Conservation (phyloP, 371 early-diverging fungal species). For the Conidiobolus coronatus region DNA sequence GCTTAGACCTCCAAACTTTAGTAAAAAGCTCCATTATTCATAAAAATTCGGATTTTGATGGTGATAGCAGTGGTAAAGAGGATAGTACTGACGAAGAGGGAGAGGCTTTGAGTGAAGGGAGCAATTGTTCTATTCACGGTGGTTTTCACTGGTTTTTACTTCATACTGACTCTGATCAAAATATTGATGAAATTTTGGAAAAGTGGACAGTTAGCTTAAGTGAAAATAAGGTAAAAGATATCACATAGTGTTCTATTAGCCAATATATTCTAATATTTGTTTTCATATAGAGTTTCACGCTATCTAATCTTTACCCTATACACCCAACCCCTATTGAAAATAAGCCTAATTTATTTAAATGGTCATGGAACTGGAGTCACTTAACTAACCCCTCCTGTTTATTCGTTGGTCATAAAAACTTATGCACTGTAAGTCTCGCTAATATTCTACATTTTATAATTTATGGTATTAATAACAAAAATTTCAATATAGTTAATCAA, state of each 20-base stretch:
- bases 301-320: background rate
- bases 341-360: background rate
- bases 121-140: too few species aligned
- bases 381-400: background rate
- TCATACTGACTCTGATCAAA: background rate
- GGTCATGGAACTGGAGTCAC: background rate
- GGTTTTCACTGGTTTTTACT: background rate
- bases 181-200: background rate
- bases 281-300: background rate
- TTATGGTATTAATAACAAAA: background rate
- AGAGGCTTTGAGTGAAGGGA: too few species aligned
- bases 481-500: background rate
- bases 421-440: slow-evolving; percentile 1
- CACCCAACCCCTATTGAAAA: background rate
- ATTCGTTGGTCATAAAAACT: background rate
- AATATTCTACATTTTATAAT: background rate
- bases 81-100: too few species aligned
- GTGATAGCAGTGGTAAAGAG: too few species aligned
- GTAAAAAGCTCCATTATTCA: too few species aligned
- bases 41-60: too few species aligned
- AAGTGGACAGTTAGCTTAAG: background rate
- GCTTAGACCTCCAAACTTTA: too few species aligned
- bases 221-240: background rate
- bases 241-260: background rate
- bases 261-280: too few species aligned